Evolutionary conservation across 2,329 filamentous ascomycete genomes (phyloP).

Genomic region (Ceratocystis papillata): DNA sequence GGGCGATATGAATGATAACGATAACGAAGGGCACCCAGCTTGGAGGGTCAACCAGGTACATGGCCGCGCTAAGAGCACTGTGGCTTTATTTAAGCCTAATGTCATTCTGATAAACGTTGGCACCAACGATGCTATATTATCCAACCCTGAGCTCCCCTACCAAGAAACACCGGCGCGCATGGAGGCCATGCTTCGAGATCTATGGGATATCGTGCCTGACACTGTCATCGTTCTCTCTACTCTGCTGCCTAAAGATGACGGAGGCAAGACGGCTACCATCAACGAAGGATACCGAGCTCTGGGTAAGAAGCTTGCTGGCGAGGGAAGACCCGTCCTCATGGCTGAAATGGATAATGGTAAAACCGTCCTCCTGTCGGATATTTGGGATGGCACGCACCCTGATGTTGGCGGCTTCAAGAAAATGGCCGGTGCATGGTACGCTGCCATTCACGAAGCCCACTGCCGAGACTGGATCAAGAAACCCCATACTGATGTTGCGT

Average conservation of each 20-base stretch:
- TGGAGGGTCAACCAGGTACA: slow-evolving; percentile 20
- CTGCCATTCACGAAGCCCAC: slow-evolving; percentile 28
- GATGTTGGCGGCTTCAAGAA: slow-evolving; percentile 34
- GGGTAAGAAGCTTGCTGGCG: slow-evolving; percentile 22
- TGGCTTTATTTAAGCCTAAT: slow-evolving; percentile 25
- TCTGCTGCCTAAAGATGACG: slow-evolving; percentile 26
- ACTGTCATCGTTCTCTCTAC: slow-evolving; percentile 26
- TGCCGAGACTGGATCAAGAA: slow-evolving; percentile 23
- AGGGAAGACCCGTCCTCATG: slow-evolving; percentile 24
- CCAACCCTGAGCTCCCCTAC: slow-evolving; percentile 2
- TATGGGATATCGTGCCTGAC: slow-evolving; percentile 24
- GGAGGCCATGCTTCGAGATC: slow-evolving; percentile 25
- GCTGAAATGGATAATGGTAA: slow-evolving; percentile 24
- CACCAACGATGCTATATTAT: slow-evolving; percentile 27
- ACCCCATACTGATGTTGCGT: slow-evolving; percentile 17
- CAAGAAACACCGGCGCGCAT: slow-evolving; percentile 21
- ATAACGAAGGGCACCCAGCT: slow-evolving; percentile 27
- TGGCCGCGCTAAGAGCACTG: slow-evolving; percentile 8
- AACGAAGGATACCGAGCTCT: slow-evolving; percentile 32
- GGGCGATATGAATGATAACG: slow-evolving; percentile 32
- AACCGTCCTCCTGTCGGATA: slow-evolving; percentile 26
- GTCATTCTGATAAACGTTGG: slow-evolving; percentile 27
- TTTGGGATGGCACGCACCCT: slow-evolving; percentile 35
- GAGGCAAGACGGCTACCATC: slow-evolving; percentile 29
- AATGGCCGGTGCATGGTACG: slow-evolving; percentile 35